Evolutionary conservation across 1,284 basidiomycete genomes (phyloP).

Genomic region (Cryptococcus floricola): DNA sequence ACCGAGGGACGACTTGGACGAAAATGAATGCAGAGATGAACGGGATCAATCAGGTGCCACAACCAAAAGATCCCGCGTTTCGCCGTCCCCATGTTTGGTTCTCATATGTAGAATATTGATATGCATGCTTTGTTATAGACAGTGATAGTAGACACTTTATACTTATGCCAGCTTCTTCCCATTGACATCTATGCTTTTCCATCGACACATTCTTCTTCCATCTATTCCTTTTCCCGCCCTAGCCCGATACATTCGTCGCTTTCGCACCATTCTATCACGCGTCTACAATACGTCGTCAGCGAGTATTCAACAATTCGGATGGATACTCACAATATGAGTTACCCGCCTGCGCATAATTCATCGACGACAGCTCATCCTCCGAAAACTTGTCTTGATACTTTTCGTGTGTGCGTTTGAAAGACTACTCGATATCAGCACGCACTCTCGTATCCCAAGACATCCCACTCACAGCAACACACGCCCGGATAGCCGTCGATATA

Average conservation of each 20-base stretch:
- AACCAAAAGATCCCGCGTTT: background rate
- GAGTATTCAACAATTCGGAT: too few relatives aligned
- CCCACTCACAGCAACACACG: constrained; percentile 62
- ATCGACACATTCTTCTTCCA: too few relatives aligned
- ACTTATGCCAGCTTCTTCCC: too few relatives aligned
- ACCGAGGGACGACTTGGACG: too few relatives aligned
- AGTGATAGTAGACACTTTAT: too few relatives aligned
- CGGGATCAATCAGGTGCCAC: constrained; percentile 5
- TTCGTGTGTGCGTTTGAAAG: constrained; percentile 49
- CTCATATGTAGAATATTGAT: background rate
- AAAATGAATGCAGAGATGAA: background rate
- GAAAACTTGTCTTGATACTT: constrained; percentile 80
- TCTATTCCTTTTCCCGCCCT: too few relatives aligned
- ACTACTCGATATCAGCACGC: constrained; percentile 46
- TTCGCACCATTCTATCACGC: too few relatives aligned
- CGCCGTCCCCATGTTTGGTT: background rate
- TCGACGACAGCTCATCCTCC: constrained; percentile 80
- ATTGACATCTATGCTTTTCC: too few relatives aligned
- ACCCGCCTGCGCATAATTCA: constrained; percentile 84
- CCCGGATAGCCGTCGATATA: constrained; percentile 83
- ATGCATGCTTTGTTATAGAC: too few relatives aligned
- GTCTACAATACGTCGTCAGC: background rate
- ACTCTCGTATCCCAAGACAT: constrained; percentile 52
- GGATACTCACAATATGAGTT: constrained; percentile 72
- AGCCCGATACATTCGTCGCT: too few relatives aligned